Base-by-base conservation (phyloP, 2,329 filamentous ascomycete genomes). In the Trichoderma oligosporum region DNA sequence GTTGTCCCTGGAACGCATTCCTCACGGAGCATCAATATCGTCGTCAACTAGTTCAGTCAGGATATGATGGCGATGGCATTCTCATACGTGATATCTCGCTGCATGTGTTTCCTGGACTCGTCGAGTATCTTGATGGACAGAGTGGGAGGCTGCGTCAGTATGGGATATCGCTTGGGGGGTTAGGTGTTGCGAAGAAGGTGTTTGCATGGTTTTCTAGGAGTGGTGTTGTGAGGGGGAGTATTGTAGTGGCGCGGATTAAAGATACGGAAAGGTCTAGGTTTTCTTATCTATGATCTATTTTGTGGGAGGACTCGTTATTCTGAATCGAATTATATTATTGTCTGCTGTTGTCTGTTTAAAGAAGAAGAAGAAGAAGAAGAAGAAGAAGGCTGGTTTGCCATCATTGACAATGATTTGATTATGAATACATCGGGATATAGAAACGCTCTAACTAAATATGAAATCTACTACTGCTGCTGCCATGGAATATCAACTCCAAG, bases 21-120 rank as follows among this genome's bases (percentile, higher is more conserved):
- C 52, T 80, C 18, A 78, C 79, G 0, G 67, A 73, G 52, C 63
- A 64, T 0, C 67, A 76, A 46, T 84, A 84, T 62, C 65, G 69
- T 25, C 61, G 63, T 2, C 73, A 78, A 48, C 66, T 85, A 6
- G 66, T 73, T 1, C 67, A 71, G 16, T 76, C 74, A 2, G 81
- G 82, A 2, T 84, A 83, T 61, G 66, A 72, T 11, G 53, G 61
- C 2, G 66, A 69, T 0, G 57, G 61, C 6, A 76, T 82, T 39
- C 66, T 68, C 24, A 71, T 82, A 1, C 66, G 67, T 14, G 82
- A 84, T 62, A 70, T 84, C 16, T 80, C 81, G 2, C 70, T 75
- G 4, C 66, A 81, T 59, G 80, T 83, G 0, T 84, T 84, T 62
- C 61, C 66, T 0, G 79, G 79, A 0, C 64, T 84, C 14, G 73